These are phyloP conservation scores for Solanum corneliomulleri DNA, from an alignment of 257 asterid species.

Conservation along the genomic window DNA sequence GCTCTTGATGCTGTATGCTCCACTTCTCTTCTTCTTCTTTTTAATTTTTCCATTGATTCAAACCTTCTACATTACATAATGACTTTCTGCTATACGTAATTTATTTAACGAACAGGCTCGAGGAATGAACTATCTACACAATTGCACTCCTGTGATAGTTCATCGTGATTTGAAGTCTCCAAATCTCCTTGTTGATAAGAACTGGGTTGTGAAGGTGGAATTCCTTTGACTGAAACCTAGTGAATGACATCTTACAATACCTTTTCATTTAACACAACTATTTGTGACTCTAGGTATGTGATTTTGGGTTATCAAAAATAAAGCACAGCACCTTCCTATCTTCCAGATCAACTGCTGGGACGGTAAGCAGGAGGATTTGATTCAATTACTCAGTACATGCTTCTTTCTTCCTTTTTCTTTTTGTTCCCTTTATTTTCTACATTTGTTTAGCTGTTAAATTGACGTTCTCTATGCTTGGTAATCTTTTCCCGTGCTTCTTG, in stretches of 20 bases:
- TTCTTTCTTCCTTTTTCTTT: background rate
- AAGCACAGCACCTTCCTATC: slow-evolving; percentile 93
- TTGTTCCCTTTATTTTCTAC: background rate
- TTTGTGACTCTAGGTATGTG: slow-evolving; percentile 62
- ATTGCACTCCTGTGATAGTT: slow-evolving; percentile 75
- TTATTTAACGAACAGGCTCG: slow-evolving; percentile 49
- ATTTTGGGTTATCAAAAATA: slow-evolving; percentile 86
- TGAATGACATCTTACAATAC: background rate
- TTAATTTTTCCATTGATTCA: background rate
- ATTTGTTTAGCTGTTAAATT: background rate
- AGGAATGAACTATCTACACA: slow-evolving; percentile 97
- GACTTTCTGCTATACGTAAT: background rate
- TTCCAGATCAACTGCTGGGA: slow-evolving; percentile 95
- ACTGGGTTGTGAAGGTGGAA: slow-evolving; percentile 93
- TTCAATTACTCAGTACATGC: background rate
- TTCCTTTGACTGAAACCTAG: slow-evolving; percentile 5
- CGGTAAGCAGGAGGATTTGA: slow-evolving; percentile 46
- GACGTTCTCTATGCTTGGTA: background rate
- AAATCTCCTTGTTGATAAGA: slow-evolving; percentile 92
- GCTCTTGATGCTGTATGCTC: slow-evolving; percentile 87
- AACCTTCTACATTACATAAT: background rate
- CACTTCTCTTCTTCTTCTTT: background rate
- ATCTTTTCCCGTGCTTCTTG: background rate
- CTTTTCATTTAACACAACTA: background rate
- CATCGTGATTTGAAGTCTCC: slow-evolving; percentile 98